phyloP scores from a whole-genome alignment of 495 filamentous ascomycete species.

The Tuber melanosporum region DNA sequence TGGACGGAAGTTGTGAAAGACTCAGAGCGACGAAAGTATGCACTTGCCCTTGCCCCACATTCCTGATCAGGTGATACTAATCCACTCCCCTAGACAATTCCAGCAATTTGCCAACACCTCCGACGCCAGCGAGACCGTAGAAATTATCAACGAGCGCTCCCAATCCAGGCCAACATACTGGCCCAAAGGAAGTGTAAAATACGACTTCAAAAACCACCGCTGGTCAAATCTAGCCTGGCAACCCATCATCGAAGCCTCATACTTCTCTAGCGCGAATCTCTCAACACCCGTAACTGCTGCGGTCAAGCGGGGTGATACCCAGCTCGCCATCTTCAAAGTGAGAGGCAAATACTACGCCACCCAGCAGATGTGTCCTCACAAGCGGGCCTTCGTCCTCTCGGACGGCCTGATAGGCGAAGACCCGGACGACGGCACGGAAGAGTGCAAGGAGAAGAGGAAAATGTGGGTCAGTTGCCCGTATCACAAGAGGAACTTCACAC shows the following conservation, averaged over 20 bases:
- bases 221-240: slow-evolving; percentile 80
- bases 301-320: slow-evolving; percentile 83
- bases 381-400: slow-evolving; percentile 81
- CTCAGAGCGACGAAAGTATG: slow-evolving; percentile 55
- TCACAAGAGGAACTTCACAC: slow-evolving; percentile 88
- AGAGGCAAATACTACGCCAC: slow-evolving; percentile 78
- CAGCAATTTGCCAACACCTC: slow-evolving; percentile 79
- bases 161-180: slow-evolving; percentile 78
- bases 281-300: slow-evolving; percentile 65
- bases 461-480: slow-evolving; percentile 79
- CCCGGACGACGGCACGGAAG: slow-evolving; percentile 17
- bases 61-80: not conserved
- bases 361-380: slow-evolving; percentile 98
- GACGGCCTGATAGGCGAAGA: slow-evolving; percentile 85
- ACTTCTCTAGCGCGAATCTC: slow-evolving; percentile 62
- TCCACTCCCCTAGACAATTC: slow-evolving; percentile 51
- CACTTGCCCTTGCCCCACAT: not conserved
- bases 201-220: slow-evolving; percentile 67
- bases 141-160: slow-evolving; percentile 65
- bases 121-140: slow-evolving; percentile 63
- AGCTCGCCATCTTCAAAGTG: slow-evolving; percentile 85
- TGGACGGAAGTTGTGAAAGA: slow-evolving; percentile 80
- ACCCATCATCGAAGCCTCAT: slow-evolving; percentile 64
- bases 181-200: slow-evolving; percentile 59
- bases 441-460: slow-evolving; percentile 18